Evolutionary conservation across 2,329 filamentous ascomycete species (phyloP).

Genomic region (Arachnopeziza araneosa): DNA sequence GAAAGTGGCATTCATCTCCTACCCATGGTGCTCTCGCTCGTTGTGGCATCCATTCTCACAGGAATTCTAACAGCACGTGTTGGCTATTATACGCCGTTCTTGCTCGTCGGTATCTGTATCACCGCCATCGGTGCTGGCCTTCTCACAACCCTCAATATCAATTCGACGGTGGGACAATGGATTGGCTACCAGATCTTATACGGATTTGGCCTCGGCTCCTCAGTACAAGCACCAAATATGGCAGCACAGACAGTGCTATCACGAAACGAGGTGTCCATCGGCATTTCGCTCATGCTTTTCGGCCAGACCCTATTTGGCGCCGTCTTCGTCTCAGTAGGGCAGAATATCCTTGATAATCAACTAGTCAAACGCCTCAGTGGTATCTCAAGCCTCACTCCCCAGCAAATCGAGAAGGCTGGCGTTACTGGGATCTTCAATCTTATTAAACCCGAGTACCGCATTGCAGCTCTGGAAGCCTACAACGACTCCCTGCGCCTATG

Average conservation of each 20-base stretch:
- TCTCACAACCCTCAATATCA: slow-evolving; percentile 32
- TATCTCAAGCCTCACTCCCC: slow-evolving; percentile 8
- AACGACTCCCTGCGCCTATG: slow-evolving; percentile 53
- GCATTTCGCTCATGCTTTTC: slow-evolving; percentile 49
- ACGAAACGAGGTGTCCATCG: slow-evolving; percentile 45
- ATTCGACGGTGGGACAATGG: slow-evolving; percentile 33
- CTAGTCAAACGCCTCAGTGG: slow-evolving; percentile 33
- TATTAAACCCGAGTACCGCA: slow-evolving; percentile 37
- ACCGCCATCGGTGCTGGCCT: slow-evolving; percentile 35
- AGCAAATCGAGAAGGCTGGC: slow-evolving; percentile 31
- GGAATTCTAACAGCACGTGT: slow-evolving; percentile 17
- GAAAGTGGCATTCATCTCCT: slow-evolving; percentile 38
- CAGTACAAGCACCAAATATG: slow-evolving; percentile 38
- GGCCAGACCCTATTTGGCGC: slow-evolving; percentile 50
- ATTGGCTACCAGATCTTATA: slow-evolving; percentile 23
- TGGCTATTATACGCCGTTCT: slow-evolving; percentile 21
- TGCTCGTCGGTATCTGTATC: slow-evolving; percentile 8
- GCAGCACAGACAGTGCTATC: slow-evolving; percentile 41
- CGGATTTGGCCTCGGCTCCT: slow-evolving; percentile 18
- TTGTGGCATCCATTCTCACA: slow-evolving; percentile 18
- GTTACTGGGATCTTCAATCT: slow-evolving; percentile 44
- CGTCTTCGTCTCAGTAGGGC: slow-evolving; percentile 50
- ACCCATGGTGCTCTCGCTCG: slow-evolving; percentile 28
- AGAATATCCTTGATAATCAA: slow-evolving; percentile 35
- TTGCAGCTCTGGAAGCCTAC: slow-evolving; percentile 47